Evolutionary conservation across 2,329 filamentous ascomycete species (phyloP).

Genomic region (Aspergillus neoniger): DNA sequence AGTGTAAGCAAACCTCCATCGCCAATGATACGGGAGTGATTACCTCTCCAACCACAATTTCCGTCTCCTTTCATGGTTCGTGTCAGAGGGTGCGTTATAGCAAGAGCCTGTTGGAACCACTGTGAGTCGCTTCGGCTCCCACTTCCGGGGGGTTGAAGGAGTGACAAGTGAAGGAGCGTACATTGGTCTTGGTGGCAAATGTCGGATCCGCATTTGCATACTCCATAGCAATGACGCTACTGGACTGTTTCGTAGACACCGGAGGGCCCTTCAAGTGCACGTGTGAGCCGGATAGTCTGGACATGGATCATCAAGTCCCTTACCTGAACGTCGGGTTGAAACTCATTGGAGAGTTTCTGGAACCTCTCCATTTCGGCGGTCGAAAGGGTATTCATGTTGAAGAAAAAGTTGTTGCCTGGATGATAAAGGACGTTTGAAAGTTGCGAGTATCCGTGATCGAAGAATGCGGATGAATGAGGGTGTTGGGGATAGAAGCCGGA

Average conservation of each 20-base stretch:
- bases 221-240: conserved; percentile 74
- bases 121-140: conserved; percentile 13
- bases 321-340: conserved; percentile 60
- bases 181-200: conserved; percentile 83
- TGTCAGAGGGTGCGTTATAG: conserved; percentile 82
- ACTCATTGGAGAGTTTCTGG: conserved; percentile 64
- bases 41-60: conserved; percentile 97
- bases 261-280: conserved; percentile 65
- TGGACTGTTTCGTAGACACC: conserved; percentile 76
- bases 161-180: conserved; percentile 41
- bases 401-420: conserved; percentile 13
- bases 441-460: conserved; percentile 26
- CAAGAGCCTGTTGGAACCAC: conserved; percentile 65
- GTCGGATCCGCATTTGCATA: conserved; percentile 85
- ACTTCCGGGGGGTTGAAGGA: neutral
- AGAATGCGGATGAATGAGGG: conserved; percentile 24
- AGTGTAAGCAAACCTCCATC: conserved; percentile 16
- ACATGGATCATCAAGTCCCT: neutral
- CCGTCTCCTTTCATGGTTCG: conserved; percentile 88
- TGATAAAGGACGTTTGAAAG: conserved; percentile 22
- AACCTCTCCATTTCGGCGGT: conserved; percentile 61
- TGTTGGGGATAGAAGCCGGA: conserved; percentile 26
- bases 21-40: conserved; percentile 41
- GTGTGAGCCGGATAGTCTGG: conserved; percentile 26
- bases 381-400: conserved; percentile 43